phyloP scores from a whole-genome alignment of 345 rosid genomes.

The Hypericum androsaemum region DNA sequence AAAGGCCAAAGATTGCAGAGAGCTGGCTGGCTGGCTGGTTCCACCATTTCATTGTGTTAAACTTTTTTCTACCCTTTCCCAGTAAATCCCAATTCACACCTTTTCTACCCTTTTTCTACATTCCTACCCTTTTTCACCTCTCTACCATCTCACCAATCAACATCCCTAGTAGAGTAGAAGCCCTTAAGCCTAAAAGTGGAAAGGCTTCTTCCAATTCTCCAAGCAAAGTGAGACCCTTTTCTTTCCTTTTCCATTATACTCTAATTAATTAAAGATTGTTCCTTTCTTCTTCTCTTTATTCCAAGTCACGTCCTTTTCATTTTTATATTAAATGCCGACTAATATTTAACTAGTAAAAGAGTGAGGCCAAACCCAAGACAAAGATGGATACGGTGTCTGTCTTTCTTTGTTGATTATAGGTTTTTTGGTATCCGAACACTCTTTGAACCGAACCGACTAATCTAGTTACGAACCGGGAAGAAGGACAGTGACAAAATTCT shows the following conservation, averaged over 20 bases:
- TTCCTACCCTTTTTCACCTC: conserved; percentile 1
- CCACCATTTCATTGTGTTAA: not conserved
- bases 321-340: too few species aligned
- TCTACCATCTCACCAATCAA: conserved; percentile 3
- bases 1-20: too few species aligned
- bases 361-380: conserved; percentile 8
- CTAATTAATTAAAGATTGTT: conserved; percentile 7
- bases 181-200: not conserved
- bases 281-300: conserved; percentile 16
- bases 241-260: not conserved
- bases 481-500: too few species aligned
- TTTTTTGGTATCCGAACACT: too few species aligned
- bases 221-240: conserved; percentile 15
- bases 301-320: too few species aligned
- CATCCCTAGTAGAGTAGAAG: not conserved
- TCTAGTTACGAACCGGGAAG: too few species aligned
- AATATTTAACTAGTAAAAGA: conserved; percentile 3
- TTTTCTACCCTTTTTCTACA: too few species aligned
- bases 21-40: too few species aligned
- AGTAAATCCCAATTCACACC: not conserved
- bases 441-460: too few species aligned
- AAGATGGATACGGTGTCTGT: too few species aligned
- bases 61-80: not conserved
- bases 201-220: conserved; percentile 5
- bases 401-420: too few species aligned